A percentile compares a stretch with the other conserved stretches of the same genome.
Evolutionary conservation across 192 early-diverging fungal species (phyloP).

Genomic region (Coemansia aciculifera): DNA sequence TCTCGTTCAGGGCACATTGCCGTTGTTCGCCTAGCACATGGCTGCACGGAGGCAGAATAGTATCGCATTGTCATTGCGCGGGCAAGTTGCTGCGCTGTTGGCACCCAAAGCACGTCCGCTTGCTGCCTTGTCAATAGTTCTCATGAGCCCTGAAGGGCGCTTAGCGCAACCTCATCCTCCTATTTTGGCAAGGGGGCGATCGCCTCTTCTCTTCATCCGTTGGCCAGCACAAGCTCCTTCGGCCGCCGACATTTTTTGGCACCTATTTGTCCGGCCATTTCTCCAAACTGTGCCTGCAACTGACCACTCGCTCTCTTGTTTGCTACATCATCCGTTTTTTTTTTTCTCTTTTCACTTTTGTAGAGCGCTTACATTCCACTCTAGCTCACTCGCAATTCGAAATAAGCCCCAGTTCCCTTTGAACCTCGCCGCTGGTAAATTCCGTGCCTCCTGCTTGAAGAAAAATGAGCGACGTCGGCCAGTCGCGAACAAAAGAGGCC

Average conservation of each 20-base stretch:
- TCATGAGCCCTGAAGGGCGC: not conserved
- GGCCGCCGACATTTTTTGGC: not conserved
- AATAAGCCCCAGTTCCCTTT: not conserved
- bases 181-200: not conserved
- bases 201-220: not conserved
- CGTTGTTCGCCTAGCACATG: slow-evolving; percentile 6
- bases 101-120: not conserved
- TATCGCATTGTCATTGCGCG: not conserved
- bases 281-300: not conserved
- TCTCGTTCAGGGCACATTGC: slow-evolving; percentile 2
- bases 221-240: slow-evolving; percentile 2
- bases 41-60: slow-evolving; percentile 4
- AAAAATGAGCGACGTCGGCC: slow-evolving; percentile 3
- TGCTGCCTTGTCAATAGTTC: not conserved
- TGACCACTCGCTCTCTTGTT: not conserved
- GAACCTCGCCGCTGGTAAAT: not conserved
- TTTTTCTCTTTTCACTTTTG: not conserved
- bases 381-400: slow-evolving; percentile 9
- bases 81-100: not conserved
- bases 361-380: slow-evolving; percentile 1
- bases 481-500: not conserved
- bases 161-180: not conserved
- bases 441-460: not conserved
- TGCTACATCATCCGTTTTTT: not conserved
- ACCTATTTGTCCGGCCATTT: not conserved